A percentile compares a stretch with the other conserved stretches of the same genome.
Evolutionary conservation across 306 rosid genomes (phyloP).

Genomic region (Chamaecrista fasciculata): DNA sequence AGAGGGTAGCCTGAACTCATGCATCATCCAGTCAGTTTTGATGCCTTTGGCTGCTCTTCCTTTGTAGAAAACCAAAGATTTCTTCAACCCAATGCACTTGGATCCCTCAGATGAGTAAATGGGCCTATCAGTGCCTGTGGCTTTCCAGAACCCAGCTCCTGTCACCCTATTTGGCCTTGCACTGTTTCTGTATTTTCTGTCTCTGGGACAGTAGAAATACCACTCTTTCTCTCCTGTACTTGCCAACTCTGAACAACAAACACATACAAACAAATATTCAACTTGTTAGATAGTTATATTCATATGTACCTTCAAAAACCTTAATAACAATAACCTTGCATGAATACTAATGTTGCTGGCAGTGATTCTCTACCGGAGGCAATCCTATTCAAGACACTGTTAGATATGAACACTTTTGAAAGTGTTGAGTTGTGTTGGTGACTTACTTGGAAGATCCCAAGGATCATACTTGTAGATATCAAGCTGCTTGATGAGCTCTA

Average conservation of each 20-base stretch:
- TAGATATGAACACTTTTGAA: no score
- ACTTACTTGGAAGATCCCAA: slow-evolving; percentile 98
- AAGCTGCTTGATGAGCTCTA: slow-evolving; percentile 85
- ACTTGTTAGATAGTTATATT: background rate
- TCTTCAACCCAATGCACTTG: slow-evolving; percentile 86
- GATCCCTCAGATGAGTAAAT: slow-evolving; percentile 83
- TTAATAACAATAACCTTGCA: no score
- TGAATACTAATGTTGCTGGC: no score
- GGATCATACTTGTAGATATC: slow-evolving; percentile 95
- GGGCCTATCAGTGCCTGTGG: slow-evolving; percentile 89
- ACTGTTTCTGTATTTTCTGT: slow-evolving; percentile 90
- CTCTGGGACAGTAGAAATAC: slow-evolving; percentile 93
- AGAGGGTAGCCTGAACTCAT: slow-evolving; percentile 86
- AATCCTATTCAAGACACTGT: no score
- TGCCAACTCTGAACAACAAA: slow-evolving; percentile 59
- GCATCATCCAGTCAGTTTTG: slow-evolving; percentile 99
- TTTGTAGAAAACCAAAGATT: slow-evolving; percentile 85
- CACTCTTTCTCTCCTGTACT: slow-evolving; percentile 83
- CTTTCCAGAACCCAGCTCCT: slow-evolving; percentile 94
- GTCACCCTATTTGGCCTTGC: slow-evolving; percentile 93
- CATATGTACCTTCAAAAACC: background rate
- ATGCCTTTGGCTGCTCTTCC: slow-evolving; percentile 88
- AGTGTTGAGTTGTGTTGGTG: no score
- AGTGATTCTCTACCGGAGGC: no score
- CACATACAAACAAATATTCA: background rate